Evolutionary conservation across 2,329 filamentous ascomycete genomes (phyloP), one percentile per base, ranked within the genome.

Genomic region (Scedosporium minutisporum): DNA sequence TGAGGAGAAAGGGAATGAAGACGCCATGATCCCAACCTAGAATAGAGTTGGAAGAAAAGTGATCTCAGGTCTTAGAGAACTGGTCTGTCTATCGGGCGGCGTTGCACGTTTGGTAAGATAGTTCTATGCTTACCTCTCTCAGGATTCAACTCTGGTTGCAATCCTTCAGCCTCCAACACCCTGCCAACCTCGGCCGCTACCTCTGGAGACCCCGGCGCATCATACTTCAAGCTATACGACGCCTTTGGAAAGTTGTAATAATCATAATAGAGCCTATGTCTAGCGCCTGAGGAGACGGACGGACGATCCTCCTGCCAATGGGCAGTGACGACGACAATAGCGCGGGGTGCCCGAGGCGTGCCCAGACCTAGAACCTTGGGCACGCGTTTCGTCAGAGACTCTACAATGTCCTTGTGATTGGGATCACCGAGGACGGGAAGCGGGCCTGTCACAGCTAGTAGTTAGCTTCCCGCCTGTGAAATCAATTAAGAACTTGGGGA

Each of bases 401-500:
- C 71, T 42, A 78, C 77, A 65, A 86, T 80, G 44, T 72, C 69
- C n/a, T 74, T 74, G 68, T 85, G 83, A 6, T 65, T 68, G 0
- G 82, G 81, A 68, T 87, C 83, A 64, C 78, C 78, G 6, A 87
- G 74, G n/a, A 86, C 63, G 3, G 84, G 84, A 77, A 87, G 76
- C 1, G 84, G 84, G 1, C 84, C 79, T 77, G 51, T 16, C 42
- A 25, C 27, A 4, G 10, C 10, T n/a, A 6, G 4, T 44, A 6
- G 53, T 57, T 57, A 33, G 53, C 44, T 38, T 38, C 33, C 33
- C 33, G 10, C 3, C 10, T 10, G 44, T 21, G 44, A 48, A 21
- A 12, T 21, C 14, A 46, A 2, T 18, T 5, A 5, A 14, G 25
- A 7, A 27, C 6, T 27, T 4, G 7, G n/a, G 48, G 14, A 18